Conservation (phyloP, 208 protist species). For the Crithidia brevicula region DNA sequence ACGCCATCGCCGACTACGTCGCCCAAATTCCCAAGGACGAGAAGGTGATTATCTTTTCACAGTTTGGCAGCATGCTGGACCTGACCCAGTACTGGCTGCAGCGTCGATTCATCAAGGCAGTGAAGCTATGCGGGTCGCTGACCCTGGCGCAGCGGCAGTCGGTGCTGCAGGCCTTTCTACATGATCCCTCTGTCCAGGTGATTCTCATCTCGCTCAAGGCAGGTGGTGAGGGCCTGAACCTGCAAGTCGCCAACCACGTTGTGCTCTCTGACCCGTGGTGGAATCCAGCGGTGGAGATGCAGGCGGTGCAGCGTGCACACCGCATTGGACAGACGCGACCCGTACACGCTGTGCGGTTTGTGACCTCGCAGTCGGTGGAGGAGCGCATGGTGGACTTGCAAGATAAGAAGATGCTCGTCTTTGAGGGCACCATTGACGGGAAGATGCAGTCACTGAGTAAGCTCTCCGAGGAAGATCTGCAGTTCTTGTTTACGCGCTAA, state of each 20-base stretch:
- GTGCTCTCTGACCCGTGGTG: constrained; percentile 99
- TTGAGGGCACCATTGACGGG: constrained; percentile 94
- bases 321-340: constrained; percentile 98
- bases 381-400: constrained; percentile 94
- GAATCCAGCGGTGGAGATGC: constrained; percentile 98
- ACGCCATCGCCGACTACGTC: constrained; percentile 90
- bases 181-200: constrained; percentile 86
- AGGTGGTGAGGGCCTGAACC: constrained; percentile 98
- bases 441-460: constrained; percentile 81
- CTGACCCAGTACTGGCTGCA: constrained; percentile 91
- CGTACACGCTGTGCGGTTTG: constrained; percentile 96
- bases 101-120: constrained; percentile 70
- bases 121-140: constrained; percentile 93
- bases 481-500: constrained; percentile 90
- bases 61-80: constrained; percentile 97
- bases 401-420: constrained; percentile 95
- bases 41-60: constrained; percentile 95
- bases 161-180: constrained; percentile 83
- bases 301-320: constrained; percentile 98
- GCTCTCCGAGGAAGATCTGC: constrained; percentile 85
- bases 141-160: constrained; percentile 81
- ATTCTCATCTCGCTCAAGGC: constrained; percentile 99
- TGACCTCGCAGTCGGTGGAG: constrained; percentile 92
- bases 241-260: constrained; percentile 98
- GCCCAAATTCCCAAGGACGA: constrained; percentile 68